These are phyloP conservation scores for Nemania abortiva DNA, from an alignment of 2,329 filamentous ascomycete genomes.

Conservation along the genomic window DNA sequence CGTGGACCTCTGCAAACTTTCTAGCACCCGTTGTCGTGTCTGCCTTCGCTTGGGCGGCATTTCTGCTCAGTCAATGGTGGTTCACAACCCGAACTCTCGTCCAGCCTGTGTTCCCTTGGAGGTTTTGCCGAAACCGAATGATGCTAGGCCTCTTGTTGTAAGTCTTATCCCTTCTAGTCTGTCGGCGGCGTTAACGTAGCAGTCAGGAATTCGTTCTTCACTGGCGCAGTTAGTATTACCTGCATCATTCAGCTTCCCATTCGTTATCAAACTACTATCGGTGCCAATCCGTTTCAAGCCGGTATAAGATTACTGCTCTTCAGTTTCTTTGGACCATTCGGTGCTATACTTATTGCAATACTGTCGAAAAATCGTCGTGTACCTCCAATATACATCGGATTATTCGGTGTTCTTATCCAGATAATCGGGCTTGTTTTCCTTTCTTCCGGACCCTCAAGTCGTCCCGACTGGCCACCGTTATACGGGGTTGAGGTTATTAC, in stretches of 20 bases:
- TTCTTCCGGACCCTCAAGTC: background rate
- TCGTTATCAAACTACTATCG: conserved; percentile 38
- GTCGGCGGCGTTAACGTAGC: background rate
- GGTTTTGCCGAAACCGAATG: conserved; percentile 36
- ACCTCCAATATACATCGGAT: conserved; percentile 30
- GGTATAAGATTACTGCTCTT: conserved; percentile 37
- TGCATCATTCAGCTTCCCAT: conserved; percentile 38
- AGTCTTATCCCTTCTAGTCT: conserved; percentile 2
- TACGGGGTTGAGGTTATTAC: conserved; percentile 38
- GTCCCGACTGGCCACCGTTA: conserved; percentile 8
- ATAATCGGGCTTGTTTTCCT: conserved; percentile 36
- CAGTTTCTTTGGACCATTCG: conserved; percentile 26
- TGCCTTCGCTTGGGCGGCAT: conserved; percentile 35
- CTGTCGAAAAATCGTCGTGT: conserved; percentile 31
- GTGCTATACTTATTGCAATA: conserved; percentile 22
- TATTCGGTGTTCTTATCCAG: conserved; percentile 31
- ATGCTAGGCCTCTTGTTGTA: conserved; percentile 39
- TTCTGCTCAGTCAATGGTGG: conserved; percentile 37
- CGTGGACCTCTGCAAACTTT: conserved; percentile 10
- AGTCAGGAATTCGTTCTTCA: conserved; percentile 37
- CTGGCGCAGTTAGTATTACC: conserved; percentile 35
- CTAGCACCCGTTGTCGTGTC: conserved; percentile 17
- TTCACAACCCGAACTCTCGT: conserved; percentile 19
- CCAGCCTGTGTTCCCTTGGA: conserved; percentile 40
- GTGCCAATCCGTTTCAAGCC: conserved; percentile 33